Base-by-base conservation (phyloP, 1,139 yeast genomes). In the Eremothecium cymbalariae region DNA sequence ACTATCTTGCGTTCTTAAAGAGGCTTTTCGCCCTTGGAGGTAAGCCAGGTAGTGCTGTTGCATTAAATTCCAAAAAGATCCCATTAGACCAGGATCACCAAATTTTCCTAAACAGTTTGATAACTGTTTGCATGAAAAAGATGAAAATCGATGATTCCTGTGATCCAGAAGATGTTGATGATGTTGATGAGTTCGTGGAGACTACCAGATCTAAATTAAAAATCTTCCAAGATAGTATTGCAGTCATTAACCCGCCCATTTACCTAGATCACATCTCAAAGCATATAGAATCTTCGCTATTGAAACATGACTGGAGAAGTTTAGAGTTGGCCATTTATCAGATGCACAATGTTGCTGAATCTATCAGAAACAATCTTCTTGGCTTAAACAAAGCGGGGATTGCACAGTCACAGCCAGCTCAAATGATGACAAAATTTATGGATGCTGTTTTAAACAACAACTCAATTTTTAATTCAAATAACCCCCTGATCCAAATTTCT, bases 321-420 rank as follows among this genome's bases (percentile, higher is more conserved):
- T 67, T 84, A 20, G 99, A 93, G 59, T 67, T 93, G 44, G 97
- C 96, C 1, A 63, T 93, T 33, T 86, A 67, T 53, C 93, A 88
- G 57, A 67, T 90, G 49, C 72, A 76, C 39, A 79, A 77, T 44
- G 77, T 79, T 46, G 79, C 88, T 37, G 98, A 88, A 43, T 74
- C 83, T 38, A 66, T 88, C 40, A 74, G 84, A 56, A 82, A 76
- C 49, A 83, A 82, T 45, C 59, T 80, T 9, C 72, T 84, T 53
- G 75, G 77, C 41, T 58, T 78, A 14, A 82, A 83, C 18, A 81
- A 79, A 51, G 62, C 65, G 18, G 74, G 78, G 57, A 71, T 82
- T 30, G 61, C 65, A 40, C 68, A 66, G 35, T 75, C 85, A 5
- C 70, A 77, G 55, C 81, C 88, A 5, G 72, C 70, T 48, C 57